Evolutionary conservation across 495 filamentous ascomycete genomes (phyloP).

Genomic region (Cercophora newfieldiana): DNA sequence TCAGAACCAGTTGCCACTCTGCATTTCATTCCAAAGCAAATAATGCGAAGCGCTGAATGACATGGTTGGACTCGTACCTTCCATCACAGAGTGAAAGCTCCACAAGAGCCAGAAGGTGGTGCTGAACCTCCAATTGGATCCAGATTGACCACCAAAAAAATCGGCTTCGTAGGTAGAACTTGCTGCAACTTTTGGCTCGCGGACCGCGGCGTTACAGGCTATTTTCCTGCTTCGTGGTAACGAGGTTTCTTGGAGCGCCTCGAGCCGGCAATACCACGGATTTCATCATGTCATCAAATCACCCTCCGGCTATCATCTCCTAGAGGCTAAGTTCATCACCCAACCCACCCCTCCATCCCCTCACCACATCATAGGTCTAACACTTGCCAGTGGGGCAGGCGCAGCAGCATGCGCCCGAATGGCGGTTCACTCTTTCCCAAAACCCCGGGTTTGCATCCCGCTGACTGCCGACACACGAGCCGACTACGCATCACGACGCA

Average conservation of each 20-base stretch:
- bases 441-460: not conserved
- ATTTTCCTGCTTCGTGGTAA: not conserved
- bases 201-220: not conserved
- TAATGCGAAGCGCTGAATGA: too few species aligned
- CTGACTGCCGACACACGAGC: not conserved
- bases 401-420: not conserved
- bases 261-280: not conserved
- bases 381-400: not conserved
- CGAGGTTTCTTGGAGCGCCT: not conserved
- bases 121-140: too few species aligned
- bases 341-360: not conserved
- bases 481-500: not conserved
- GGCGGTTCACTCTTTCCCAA: not conserved
- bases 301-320: not conserved
- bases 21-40: too few species aligned
- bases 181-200: too few species aligned
- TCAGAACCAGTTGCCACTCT: too few species aligned
- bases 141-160: too few species aligned
- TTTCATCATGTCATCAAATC: not conserved
- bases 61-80: too few species aligned
- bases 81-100: too few species aligned
- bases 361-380: not conserved
- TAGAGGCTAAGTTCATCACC: not conserved
- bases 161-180: too few species aligned
- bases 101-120: too few species aligned